Percentiles rank a stretch among this genome's conserved stretches.
phyloP scores from a whole-genome alignment of 768 basidiomycete species.

The Lactarius vividus region DNA sequence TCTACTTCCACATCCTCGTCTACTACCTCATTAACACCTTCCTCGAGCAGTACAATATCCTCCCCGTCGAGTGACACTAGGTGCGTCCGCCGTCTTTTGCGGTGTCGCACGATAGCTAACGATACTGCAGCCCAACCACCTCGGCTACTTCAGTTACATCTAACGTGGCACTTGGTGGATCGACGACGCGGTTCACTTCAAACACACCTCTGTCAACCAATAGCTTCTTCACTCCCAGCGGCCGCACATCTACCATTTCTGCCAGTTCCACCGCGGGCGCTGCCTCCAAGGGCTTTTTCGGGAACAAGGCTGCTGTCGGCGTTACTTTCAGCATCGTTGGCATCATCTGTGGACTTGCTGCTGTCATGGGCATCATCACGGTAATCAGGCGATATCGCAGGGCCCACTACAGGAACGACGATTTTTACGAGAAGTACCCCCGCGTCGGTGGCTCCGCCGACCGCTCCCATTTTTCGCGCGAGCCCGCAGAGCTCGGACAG shows the following conservation, averaged over 20 bases:
- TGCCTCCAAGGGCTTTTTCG: slow-evolving; percentile 11
- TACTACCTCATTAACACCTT: not conserved
- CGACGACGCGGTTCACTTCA: not conserved
- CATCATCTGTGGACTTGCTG: slow-evolving; percentile 22
- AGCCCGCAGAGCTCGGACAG: slow-evolving; percentile 12
- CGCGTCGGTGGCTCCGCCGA: not conserved
- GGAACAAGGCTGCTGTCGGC: slow-evolving; percentile 25
- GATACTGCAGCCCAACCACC: not conserved
- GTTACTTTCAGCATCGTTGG: slow-evolving; percentile 31
- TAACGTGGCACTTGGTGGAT: not conserved
- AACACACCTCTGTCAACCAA: not conserved
- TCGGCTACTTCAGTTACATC: not conserved
- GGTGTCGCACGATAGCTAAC: not conserved
- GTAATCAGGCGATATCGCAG: slow-evolving; percentile 4
- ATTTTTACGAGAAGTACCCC: slow-evolving; percentile 22
- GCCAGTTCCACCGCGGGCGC: not conserved
- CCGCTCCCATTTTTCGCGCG: too few species aligned
- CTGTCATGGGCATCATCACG: not conserved
- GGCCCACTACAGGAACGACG: not conserved
- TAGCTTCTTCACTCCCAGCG: not conserved
- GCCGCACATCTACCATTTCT: not conserved
- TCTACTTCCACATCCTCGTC: not conserved
- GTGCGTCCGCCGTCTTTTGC: slow-evolving; percentile 1
- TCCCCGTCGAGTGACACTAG: not conserved
- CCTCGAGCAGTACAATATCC: not conserved